Base-by-base conservation (phyloP, 768 basidiomycete genomes). In the Dentipellis fragilis region DNA sequence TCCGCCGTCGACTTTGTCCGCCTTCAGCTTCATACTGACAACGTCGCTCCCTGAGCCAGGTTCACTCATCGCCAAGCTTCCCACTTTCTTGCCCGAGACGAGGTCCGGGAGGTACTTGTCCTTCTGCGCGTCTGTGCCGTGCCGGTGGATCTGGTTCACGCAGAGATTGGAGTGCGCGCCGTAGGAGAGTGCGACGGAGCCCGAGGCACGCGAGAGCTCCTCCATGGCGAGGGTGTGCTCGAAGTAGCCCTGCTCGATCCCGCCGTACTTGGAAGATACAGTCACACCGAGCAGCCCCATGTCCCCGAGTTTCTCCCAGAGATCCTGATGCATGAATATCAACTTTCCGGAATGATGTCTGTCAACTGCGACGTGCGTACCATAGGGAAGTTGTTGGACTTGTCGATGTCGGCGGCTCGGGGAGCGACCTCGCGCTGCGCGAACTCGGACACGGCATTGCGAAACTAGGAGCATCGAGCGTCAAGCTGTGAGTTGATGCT, bases 271-370 rank as follows among this genome's bases (percentile, higher is more conserved):
- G 39, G 85, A 78, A 10, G 84, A 78, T 16, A 88, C 90, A 4
- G 93, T 97, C 22, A 89, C 75, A 55, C 93, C 93, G 16, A 97
- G 79, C 29, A 97, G 75, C 10, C 94, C 94, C 93, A 98, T 95
- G 19, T 80, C 78, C 4, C 93, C 91, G 48, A 97, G 75, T 69
- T 91, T 92, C 66, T 86, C 81, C 85, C 92, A 93, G 40, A 95
- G 72, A 66, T 89, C 83, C 89, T 93, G 52, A 10, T 35, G n/a
- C 14, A 36, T 36, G 34, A 23, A 47, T 6, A 6, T 29, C 29
- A 29, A 6, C 6, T 6, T 29, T 29, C 29, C n/a, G n/a, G n/a
- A 29, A 29, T 29, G 19, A 21, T 49, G 2, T 21, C 17, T 16
- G 9, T 16, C 19, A 38, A 48, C 37, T 37, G 47, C 36, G 19